These are phyloP conservation scores for Fulvia fulva DNA, from an alignment of 2,329 filamentous ascomycete genomes.

Conservation along the genomic window DNA sequence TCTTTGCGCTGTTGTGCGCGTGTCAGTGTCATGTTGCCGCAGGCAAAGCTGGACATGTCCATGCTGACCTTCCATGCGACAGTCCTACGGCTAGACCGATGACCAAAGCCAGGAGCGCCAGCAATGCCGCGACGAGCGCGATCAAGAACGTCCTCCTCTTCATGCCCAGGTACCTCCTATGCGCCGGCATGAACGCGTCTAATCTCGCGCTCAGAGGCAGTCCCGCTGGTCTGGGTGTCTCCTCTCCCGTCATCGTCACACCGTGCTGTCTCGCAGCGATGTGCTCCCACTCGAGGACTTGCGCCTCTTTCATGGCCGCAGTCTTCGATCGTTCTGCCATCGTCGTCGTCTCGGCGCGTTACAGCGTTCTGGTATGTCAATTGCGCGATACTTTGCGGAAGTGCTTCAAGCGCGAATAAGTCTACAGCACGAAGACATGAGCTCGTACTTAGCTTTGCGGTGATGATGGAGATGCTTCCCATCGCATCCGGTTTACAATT, in stretches of 20 bases:
- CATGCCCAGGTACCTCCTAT: conserved; percentile 38
- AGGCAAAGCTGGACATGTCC: background rate
- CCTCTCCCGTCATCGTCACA: background rate
- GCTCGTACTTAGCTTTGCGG: background rate
- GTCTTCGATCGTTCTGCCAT: conserved; percentile 3
- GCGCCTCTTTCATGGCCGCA: conserved; percentile 12
- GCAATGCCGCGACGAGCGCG: conserved; percentile 29
- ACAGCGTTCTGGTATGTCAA: background rate
- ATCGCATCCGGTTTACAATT: background rate
- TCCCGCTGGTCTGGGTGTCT: background rate
- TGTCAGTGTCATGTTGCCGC: background rate
- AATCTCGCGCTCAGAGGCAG: conserved; percentile 19
- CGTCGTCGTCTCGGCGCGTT: background rate
- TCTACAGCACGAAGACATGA: background rate
- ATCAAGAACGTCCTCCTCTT: conserved; percentile 39
- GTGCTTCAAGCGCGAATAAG: background rate
- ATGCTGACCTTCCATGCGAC: background rate
- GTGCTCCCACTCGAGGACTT: conserved; percentile 24
- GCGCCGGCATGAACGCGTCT: conserved; percentile 36
- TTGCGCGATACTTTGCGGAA: background rate
- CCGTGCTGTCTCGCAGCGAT: conserved; percentile 12
- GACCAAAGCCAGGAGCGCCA: conserved; percentile 38
- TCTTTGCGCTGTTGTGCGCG: conserved; percentile 28
- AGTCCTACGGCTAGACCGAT: conserved; percentile 43
- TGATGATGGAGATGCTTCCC: background rate